phyloP scores from a whole-genome alignment of 1,284 basidiomycete species.

The Ceratobasidium sp. region DNA sequence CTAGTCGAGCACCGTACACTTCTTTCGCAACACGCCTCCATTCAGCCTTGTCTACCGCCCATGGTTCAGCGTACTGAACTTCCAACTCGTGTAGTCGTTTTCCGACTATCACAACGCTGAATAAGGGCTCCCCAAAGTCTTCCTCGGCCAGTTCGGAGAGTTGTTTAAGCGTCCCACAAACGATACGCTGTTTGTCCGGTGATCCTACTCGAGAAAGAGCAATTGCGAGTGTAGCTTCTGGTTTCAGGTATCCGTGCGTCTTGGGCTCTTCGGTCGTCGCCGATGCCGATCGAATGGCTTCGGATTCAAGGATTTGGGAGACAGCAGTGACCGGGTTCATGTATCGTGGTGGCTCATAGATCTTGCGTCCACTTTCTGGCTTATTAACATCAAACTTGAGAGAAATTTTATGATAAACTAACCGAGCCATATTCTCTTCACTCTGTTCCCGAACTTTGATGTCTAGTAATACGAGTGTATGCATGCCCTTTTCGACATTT shows the following conservation, averaged over 20 bases:
- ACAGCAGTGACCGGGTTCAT: conserved; percentile 96
- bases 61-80: conserved; percentile 88
- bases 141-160: conserved; percentile 73
- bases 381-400: not conserved
- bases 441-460: conserved; percentile 99
- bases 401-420: conserved; percentile 52
- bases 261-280: conserved; percentile 41
- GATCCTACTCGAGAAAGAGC: conserved; percentile 89
- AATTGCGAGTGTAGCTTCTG: conserved; percentile 82
- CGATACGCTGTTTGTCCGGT: conserved; percentile 74
- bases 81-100: conserved; percentile 93
- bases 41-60: conserved; percentile 70
- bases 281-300: conserved; percentile 56
- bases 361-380: conserved; percentile 84
- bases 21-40: conserved; percentile 70
- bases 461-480: conserved; percentile 95
- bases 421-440: conserved; percentile 95
- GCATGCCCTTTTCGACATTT: conserved; percentile 89
- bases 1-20: conserved; percentile 60
- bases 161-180: conserved; percentile 85
- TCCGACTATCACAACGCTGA: conserved; percentile 93
- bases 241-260: conserved; percentile 67
- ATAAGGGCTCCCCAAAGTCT: conserved; percentile 88
- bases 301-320: conserved; percentile 75
- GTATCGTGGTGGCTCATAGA: conserved; percentile 97